Base-by-base conservation (phyloP, 345 rosid species). In the Sisymbrium altissimum region DNA sequence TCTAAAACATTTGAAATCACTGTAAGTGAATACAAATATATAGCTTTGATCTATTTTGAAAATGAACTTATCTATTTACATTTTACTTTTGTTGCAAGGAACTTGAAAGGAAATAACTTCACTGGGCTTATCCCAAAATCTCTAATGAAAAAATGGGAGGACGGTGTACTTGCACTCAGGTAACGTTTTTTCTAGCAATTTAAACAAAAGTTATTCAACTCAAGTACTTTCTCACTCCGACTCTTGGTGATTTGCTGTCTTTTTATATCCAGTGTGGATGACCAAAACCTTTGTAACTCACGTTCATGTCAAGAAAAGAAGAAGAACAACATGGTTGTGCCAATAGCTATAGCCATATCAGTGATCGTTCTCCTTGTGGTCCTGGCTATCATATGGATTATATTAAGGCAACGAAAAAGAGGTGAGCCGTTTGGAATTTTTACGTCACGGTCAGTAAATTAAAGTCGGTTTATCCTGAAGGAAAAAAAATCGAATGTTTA, bases 31-130 rank as follows among this genome's bases (percentile, higher is more conserved):
- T 48, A 35, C 9, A 9, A 5, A 18, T 56, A 11, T 17, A 40
- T 6, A 46, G 5, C 4, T 40, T 49, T 63, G 12, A 38, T 60
- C 1, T 65, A 21, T 55, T 38, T 0, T 56, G 33, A 11, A 9
- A 58, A 49, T 50, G 36, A 36, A 21, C 33, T 72, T 15, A 12
- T 23, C 44, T 44, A 27, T 35, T 33, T 67, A 67, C 66, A 15
- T 0, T 29, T 62, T 56, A 36, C 50, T 55, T 21, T 4, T 48
- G 12, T 35, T 44, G 25, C 76, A 10, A 88, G 90, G 75, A 79
- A 81, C 59, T 52, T 86, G 68, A 54, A 67, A 70, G 83, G 85
- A 64, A 88, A 88, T 72, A 73, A 82, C n/a, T 78, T 84, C n/a
- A 64, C 84, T 5, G 93, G 93, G 21, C 29, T 71, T 21, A 58